Conservation (phyloP, 169 alveolate genomes). For the Babesia bovis region DNA sequence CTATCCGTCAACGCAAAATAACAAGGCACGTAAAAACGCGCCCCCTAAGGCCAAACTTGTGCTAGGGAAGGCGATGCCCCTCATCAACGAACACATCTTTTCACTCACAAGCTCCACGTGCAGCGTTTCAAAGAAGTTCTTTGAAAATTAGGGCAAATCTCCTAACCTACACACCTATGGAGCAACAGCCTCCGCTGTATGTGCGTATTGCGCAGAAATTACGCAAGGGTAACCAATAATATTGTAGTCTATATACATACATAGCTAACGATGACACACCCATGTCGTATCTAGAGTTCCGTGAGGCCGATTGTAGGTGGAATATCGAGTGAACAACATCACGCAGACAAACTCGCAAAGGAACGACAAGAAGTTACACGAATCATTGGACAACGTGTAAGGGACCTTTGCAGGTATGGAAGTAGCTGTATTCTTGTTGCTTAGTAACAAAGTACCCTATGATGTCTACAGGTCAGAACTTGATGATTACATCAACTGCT, state of each 20-base stretch:
- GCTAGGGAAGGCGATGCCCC: conserved; percentile 33
- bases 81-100: conserved; percentile 63
- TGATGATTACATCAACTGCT: conserved; percentile 69
- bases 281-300: conserved; percentile 61
- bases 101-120: conserved; percentile 67
- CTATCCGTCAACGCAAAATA: conserved; percentile 14
- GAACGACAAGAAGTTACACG: conserved; percentile 51
- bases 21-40: conserved; percentile 39
- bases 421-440: too few species aligned
- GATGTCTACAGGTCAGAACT: conserved; percentile 62
- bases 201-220: conserved; percentile 22
- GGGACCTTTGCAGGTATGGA: conserved; percentile 65
- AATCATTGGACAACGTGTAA: conserved; percentile 32
- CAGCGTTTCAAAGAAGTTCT: conserved; percentile 39
- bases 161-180: conserved; percentile 9
- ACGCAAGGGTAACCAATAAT: conserved; percentile 26
- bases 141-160: conserved; percentile 8
- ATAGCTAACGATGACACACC: conserved; percentile 57
- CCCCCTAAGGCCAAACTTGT: conserved; percentile 49
- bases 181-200: conserved; percentile 37
- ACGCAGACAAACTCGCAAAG: conserved; percentile 56
- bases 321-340: background rate
- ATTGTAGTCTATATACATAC: too few species aligned
- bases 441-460: too few species aligned
- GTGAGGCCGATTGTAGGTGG: conserved; percentile 65